Percentiles rank a stretch among this genome's conserved stretches.
phyloP scores from a whole-genome alignment of 352 stramenopile species.

The Pythium insidiosum region DNA sequence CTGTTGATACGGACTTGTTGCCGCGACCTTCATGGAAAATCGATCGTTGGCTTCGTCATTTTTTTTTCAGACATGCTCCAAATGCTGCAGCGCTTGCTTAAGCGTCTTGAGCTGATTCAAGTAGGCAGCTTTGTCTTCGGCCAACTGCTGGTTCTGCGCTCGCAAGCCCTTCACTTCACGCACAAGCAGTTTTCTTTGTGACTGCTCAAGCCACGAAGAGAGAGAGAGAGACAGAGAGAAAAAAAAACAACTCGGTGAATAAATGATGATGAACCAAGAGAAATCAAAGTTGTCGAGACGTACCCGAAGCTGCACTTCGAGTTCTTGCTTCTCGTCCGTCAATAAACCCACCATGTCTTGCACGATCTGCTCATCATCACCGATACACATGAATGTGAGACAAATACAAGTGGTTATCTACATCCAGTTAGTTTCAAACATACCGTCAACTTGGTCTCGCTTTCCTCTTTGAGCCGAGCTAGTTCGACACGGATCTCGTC shows the following conservation, averaged over 20 bases:
- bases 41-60: too few relatives aligned
- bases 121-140: slow-evolving; percentile 57
- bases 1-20: too few relatives aligned
- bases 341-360: slow-evolving; percentile 76
- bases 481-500: slow-evolving; percentile 39
- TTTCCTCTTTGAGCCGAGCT: slow-evolving; percentile 37
- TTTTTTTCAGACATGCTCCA: slow-evolving; percentile 56
- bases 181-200: slow-evolving; percentile 75
- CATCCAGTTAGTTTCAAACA: not conserved
- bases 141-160: slow-evolving; percentile 54
- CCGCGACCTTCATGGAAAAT: too few relatives aligned
- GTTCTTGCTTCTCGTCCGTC: slow-evolving; percentile 65
- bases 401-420: not conserved
- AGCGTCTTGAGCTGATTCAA: slow-evolving; percentile 73
- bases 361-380: slow-evolving; percentile 61
- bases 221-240: not conserved
- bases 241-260: not conserved
- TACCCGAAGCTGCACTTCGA: slow-evolving; percentile 60
- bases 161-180: slow-evolving; percentile 72
- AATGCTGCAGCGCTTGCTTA: slow-evolving; percentile 57
- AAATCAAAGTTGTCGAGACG: too few relatives aligned
- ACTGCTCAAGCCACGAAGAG: slow-evolving; percentile 11
- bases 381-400: not conserved
- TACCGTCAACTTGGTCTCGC: slow-evolving; percentile 51
- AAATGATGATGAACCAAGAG: too few relatives aligned